Percentiles rank a stretch among this genome's conserved stretches.
phyloP scores from a whole-genome alignment of 495 filamentous ascomycete species.

The Podospora australis region DNA sequence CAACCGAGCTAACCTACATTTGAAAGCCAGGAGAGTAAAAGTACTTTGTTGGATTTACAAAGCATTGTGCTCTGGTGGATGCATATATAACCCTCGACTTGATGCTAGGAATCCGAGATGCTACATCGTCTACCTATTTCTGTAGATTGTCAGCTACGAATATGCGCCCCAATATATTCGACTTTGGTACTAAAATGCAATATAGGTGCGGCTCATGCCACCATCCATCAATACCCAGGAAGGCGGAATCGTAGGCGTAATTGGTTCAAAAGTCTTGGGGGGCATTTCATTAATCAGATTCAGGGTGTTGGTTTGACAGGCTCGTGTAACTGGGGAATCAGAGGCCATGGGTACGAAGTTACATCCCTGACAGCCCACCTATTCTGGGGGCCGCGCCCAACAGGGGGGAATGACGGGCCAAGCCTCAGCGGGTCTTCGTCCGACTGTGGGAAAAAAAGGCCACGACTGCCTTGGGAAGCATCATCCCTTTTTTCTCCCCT shows the following conservation, averaged over 20 bases:
- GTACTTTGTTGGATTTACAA: no score
- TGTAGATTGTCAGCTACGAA: no score
- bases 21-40: no score
- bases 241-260: background rate
- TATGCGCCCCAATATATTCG: no score
- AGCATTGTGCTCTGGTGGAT: no score
- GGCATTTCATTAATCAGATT: background rate
- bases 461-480: conserved; percentile 19
- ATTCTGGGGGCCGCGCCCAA: background rate
- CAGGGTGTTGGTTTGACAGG: background rate
- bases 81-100: no score
- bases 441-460: conserved; percentile 21
- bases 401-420: conserved; percentile 13
- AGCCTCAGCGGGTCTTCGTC: conserved; percentile 10
- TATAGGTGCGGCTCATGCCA: background rate
- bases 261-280: background rate
- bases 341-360: background rate
- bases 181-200: no score
- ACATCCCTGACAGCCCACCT: background rate
- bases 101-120: no score
- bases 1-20: no score
- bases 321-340: background rate
- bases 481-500: conserved; percentile 21
- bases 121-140: no score
- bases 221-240: no score